Conservation (phyloP, 2,329 filamentous ascomycete genomes). For the Trichoderma harzianum region DNA sequence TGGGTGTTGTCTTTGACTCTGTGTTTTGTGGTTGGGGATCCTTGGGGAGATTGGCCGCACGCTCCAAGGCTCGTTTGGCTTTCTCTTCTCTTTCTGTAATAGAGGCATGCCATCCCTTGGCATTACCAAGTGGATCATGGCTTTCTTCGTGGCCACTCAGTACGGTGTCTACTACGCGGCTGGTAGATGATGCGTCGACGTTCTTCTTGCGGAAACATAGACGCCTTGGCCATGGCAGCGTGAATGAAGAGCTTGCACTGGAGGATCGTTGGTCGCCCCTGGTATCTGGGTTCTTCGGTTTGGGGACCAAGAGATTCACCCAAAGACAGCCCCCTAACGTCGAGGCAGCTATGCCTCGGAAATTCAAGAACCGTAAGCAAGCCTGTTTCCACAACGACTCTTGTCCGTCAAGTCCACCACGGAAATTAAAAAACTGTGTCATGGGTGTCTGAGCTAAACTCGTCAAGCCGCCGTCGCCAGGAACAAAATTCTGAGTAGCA, state of each 20-base stretch:
- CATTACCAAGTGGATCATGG: constrained; percentile 48
- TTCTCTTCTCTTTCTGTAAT: constrained; percentile 46
- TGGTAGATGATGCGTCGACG: constrained; percentile 39
- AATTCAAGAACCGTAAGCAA: constrained; percentile 49
- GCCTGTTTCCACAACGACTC: constrained; percentile 48
- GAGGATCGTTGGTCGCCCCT: constrained; percentile 41
- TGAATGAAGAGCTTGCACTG: constrained; percentile 34
- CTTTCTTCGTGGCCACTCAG: constrained; percentile 39
- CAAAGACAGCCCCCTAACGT: constrained; percentile 45
- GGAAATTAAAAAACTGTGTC: constrained; percentile 45
- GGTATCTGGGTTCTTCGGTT: constrained; percentile 41
- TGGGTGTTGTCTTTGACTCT: constrained; percentile 42
- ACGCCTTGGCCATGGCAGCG: constrained; percentile 52
- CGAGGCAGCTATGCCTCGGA: constrained; percentile 46
- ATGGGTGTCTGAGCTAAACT: constrained; percentile 51
- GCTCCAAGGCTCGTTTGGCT: constrained; percentile 50
- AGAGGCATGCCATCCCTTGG: constrained; percentile 47
- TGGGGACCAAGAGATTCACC: constrained; percentile 50
- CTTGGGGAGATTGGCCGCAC: constrained; percentile 40
- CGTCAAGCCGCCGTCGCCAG: constrained; percentile 29
- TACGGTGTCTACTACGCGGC: constrained; percentile 39
- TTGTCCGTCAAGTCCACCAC: constrained; percentile 39
- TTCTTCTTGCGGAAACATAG: constrained; percentile 52
- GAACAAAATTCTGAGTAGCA: constrained; percentile 25
- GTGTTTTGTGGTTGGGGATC: constrained; percentile 42